Evolutionary conservation across 2,329 filamentous ascomycete genomes (phyloP), one percentile per base, ranked within the genome.

Genomic region (Paraconiothyrium brasiliense): DNA sequence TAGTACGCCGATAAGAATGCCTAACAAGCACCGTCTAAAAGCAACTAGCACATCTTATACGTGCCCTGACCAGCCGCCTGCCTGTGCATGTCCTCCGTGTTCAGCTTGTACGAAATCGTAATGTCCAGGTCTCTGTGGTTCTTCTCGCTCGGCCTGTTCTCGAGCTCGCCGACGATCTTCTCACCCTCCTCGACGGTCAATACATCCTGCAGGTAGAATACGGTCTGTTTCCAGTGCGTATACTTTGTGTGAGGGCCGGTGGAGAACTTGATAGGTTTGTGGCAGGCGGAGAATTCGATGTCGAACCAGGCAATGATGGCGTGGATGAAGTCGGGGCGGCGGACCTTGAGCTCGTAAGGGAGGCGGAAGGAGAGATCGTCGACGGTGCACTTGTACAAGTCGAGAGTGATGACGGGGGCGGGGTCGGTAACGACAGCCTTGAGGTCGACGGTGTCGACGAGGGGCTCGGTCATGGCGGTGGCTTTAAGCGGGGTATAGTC

Each of bases 211-310:
- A 99, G 86, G 83, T 99, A 99, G 84, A 99, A 98, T 65, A 99
- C 95, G 13, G 95, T 99, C 85, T 99, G 95, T 85, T 99, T 99
- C 95, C 95, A 99, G 86, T 99, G 95, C 20, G 95, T 99, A 84
- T 98, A 98, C 84, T 97, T 98, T 72, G 94, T 96, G 83, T 98
- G 95, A 32, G 95, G 95, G 24, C 95, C 95, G 20, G 95, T 99
- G 57, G 92, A 97, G 86, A 99, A 99, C 76, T 90, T 89, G 77
- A 99, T 93, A 35, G 93, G 92, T 87, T 98, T 98, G 87, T 99
- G 95, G 87, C 95, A 98, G 62, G 93, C 94, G 55, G 92, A 92
- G 83, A 99, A 99, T 76, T 98, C 94, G 72, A 99, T 98, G 78
- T 99, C 95, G 83, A 99, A 99, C 95, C 95, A 99, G 11, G 94